These are phyloP conservation scores for Naumovozyma dairenensis DNA, from an alignment of 805 yeast genomes.

Conservation along the genomic window DNA sequence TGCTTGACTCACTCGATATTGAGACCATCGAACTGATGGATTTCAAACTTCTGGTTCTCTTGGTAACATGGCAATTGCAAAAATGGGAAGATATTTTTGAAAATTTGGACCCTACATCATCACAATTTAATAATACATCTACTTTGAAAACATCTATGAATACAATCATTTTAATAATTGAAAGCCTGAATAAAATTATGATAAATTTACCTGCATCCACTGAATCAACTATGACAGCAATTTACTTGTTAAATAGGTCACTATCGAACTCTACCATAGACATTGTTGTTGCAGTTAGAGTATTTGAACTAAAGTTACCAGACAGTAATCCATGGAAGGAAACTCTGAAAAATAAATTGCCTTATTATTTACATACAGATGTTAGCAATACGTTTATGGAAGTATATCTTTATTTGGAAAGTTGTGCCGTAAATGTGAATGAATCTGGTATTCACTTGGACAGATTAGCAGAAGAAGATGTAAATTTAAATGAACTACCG, in stretches of 20 bases:
- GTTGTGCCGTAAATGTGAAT: conserved; percentile 12
- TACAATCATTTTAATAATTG: conserved; percentile 9
- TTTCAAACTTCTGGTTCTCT: conserved; percentile 19
- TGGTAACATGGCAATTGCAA: conserved; percentile 23
- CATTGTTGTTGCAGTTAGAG: conserved; percentile 17
- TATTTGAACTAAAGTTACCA: conserved; percentile 23
- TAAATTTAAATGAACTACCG: conserved; percentile 13
- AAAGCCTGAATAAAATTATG: conserved; percentile 10
- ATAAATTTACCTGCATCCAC: conserved; percentile 3
- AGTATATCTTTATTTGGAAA: conserved; percentile 22
- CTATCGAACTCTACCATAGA: conserved; percentile 20
- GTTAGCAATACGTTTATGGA: conserved; percentile 8
- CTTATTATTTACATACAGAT: conserved; percentile 8
- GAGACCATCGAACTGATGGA: conserved; percentile 12
- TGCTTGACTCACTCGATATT: conserved; percentile 4
- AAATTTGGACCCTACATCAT: conserved; percentile 3
- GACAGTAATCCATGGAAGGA: conserved; percentile 15
- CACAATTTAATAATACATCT: background rate
- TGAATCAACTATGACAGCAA: conserved; percentile 1
- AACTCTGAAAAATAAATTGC: conserved; percentile 10
- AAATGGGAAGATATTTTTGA: conserved; percentile 22
- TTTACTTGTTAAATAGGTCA: conserved; percentile 9
- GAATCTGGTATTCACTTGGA: conserved; percentile 13
- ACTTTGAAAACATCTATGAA: conserved; percentile 4
- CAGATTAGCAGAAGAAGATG: conserved; percentile 22